Conservation (phyloP, 2,329 filamentous ascomycete genomes). For the Leptosphaerulina australis region DNA sequence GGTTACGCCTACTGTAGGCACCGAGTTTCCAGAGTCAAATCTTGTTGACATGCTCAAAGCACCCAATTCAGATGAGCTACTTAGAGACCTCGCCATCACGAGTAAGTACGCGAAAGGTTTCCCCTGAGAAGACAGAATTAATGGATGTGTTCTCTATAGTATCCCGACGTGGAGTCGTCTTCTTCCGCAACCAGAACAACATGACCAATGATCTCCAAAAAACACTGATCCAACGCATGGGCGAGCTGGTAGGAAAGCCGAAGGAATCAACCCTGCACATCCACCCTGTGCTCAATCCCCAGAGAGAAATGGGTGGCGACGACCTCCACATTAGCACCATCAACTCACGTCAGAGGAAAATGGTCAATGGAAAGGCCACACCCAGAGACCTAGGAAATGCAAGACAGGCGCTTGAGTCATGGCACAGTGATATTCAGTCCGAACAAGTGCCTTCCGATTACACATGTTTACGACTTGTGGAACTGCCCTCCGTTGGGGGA, state of each 20-base stretch:
- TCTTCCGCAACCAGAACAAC: slow-evolving; percentile 68
- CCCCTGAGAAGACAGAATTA: slow-evolving; percentile 1
- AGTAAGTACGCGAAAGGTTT: slow-evolving; percentile 51
- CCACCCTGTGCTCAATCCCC: slow-evolving; percentile 56
- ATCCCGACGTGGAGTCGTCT: slow-evolving; percentile 71
- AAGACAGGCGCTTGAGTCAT: slow-evolving; percentile 18
- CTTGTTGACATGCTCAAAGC: slow-evolving; percentile 42
- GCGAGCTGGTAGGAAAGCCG: slow-evolving; percentile 65
- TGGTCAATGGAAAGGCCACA: slow-evolving; percentile 40
- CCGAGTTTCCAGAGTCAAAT: slow-evolving; percentile 52
- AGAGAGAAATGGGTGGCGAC: slow-evolving; percentile 1
- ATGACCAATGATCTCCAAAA: slow-evolving; percentile 70
- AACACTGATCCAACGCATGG: slow-evolving; percentile 64
- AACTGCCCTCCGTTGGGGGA: slow-evolving; percentile 54
- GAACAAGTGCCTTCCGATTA: slow-evolving; percentile 69
- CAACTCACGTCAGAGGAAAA: slow-evolving; percentile 22
- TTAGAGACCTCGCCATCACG: slow-evolving; percentile 58
- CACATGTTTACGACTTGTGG: slow-evolving; percentile 55
- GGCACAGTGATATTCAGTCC: slow-evolving; percentile 67
- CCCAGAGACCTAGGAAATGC: neutral
- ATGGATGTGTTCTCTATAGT: slow-evolving; percentile 52
- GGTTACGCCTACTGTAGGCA: slow-evolving; percentile 58
- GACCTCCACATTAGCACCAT: neutral
- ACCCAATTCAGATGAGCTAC: slow-evolving; percentile 43
- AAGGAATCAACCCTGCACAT: slow-evolving; percentile 64